These are phyloP conservation scores for Posidonia oceanica DNA, from an alignment of 116 monocot species.

Conservation along the genomic window DNA sequence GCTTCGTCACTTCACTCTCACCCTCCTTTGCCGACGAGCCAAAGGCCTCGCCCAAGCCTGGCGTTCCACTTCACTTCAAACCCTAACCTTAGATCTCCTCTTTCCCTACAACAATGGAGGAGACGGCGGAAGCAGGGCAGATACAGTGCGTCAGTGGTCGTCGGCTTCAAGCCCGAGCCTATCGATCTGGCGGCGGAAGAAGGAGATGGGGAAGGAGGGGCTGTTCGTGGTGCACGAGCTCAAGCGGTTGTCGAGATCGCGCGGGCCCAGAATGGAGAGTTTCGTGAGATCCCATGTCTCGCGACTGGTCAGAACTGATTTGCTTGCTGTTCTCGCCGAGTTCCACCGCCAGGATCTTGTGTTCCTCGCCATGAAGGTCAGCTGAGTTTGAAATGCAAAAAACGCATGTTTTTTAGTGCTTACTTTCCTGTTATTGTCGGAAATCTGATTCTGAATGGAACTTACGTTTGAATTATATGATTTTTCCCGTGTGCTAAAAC, in stretches of 20 bases:
- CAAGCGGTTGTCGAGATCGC: constrained; percentile 40
- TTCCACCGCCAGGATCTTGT: constrained; percentile 70
- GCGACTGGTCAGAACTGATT: constrained; percentile 59
- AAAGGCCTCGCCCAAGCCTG: neutral
- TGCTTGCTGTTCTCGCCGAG: constrained; percentile 59
- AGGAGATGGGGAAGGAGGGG: constrained; percentile 99
- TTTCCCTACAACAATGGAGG: neutral
- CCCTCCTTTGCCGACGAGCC: neutral
- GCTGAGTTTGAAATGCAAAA: no score
- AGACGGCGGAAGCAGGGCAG: neutral
- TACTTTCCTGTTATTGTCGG: no score
- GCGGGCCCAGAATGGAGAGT: constrained; percentile 32
- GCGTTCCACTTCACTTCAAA: neutral
- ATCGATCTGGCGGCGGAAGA: constrained; percentile 95
- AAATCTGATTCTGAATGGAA: no score
- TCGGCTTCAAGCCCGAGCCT: constrained; percentile 38
- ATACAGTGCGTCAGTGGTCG: neutral
- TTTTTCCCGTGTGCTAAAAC: no score
- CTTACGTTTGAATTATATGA: no score
- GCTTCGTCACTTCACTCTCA: neutral
- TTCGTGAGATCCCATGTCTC: constrained; percentile 72
- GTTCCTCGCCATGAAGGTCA: constrained; percentile 67
- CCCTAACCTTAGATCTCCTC: neutral
- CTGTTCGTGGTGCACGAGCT: constrained; percentile 78
- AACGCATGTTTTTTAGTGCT: no score